Conservation (phyloP, 805 yeast genomes). For the Lipomyces kockii region DNA sequence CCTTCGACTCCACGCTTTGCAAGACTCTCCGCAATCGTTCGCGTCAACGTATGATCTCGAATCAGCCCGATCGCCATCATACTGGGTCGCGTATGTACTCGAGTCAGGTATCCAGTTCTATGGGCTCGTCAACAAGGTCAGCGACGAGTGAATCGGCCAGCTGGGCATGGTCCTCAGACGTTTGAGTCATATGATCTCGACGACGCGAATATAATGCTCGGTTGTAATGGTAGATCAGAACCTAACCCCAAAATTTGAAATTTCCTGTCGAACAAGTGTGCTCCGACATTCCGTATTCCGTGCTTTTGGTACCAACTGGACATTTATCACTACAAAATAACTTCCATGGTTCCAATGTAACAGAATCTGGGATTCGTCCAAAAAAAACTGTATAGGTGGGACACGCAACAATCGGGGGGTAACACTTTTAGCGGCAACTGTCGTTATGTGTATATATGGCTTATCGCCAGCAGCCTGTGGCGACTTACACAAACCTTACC, state of each 20-base stretch:
- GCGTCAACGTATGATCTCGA: not conserved
- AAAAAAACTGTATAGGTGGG: not conserved
- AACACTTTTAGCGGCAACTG: too few relatives aligned
- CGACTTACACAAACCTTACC: not conserved
- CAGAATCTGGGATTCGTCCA: not conserved
- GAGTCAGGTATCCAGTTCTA: not conserved
- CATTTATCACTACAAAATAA: too few relatives aligned
- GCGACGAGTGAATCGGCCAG: not conserved
- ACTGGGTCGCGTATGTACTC: not conserved
- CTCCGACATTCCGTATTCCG: not conserved
- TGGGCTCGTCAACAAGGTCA: not conserved
- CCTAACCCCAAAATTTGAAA: not conserved
- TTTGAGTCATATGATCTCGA: not conserved
- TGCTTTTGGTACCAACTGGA: not conserved
- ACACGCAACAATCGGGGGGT: not conserved
- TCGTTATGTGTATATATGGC: not conserved
- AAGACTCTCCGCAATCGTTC: not conserved
- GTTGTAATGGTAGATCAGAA: too few relatives aligned
- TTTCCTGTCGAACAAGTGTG: not conserved
- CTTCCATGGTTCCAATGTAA: not conserved
- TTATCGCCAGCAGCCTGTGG: not conserved
- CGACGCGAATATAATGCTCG: not conserved
- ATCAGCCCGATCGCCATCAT: not conserved
- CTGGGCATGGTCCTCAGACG: not conserved
- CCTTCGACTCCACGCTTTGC: not conserved